Base-by-base conservation (phyloP, 2,329 filamentous ascomycete species). In the Parastagonospora avenae region DNA sequence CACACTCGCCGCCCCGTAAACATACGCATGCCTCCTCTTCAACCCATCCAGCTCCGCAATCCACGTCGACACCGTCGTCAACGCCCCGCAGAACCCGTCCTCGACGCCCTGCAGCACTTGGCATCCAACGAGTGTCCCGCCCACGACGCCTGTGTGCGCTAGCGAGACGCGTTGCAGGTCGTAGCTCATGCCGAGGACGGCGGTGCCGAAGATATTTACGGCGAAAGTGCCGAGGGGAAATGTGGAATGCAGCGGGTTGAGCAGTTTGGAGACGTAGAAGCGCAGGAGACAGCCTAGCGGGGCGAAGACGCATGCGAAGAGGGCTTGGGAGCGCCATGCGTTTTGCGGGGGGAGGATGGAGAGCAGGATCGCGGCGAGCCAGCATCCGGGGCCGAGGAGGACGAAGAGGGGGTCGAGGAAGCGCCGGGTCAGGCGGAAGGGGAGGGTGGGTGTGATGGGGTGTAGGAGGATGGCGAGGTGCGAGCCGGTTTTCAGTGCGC, bases 141-240 rank as follows among this genome's bases (percentile, higher is more conserved):
- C 77, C 2, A 68, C 62, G 1, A 71, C 29, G 0, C 67, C 71
- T 0, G 80, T 82, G 0, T 80, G 81, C 6, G 71, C 62, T 1
- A 77, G 71, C n/a, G 60, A 51, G 1, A 84, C 78, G 64, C 91
- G 91, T 57, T 91, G 89, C 43, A 96, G 76, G 66, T 95, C 89
- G 77, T 84, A 96, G 28, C 85, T 83, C 81, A 91, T 86, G 11
- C 85, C 92, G 42, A 95, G 72, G 12, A 96, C 73, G 0, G 82
- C 82, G 0, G 90, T 92, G 4, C 92, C 93, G 11, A 88, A 70
- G 4, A 95, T 79, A 65, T 97, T 97, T 27, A 89, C 91, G 0
- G 78, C 75, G 63, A 97, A 96, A 0, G 93, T 97, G 2, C 93
- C 93, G 0, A 97, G 72, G 0, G 93, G 93, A 60, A 97, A 97